A percentile compares a stretch with the other conserved stretches of the same genome.
These are phyloP conservation scores for Ilex aquifolium DNA, from an alignment of 257 asterid species.

Conservation along the genomic window DNA sequence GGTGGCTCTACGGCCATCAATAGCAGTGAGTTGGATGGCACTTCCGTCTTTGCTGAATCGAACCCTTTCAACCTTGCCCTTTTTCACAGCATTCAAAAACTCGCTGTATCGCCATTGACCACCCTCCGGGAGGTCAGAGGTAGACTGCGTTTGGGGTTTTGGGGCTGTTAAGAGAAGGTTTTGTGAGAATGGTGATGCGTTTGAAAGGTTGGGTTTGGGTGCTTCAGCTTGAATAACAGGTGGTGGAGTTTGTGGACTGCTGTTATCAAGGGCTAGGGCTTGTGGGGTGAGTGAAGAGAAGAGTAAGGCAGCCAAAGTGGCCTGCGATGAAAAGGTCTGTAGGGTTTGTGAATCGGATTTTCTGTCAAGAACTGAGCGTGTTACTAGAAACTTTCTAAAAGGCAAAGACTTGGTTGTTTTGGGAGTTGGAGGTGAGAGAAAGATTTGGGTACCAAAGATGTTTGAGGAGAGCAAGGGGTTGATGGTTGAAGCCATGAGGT, in stretches of 20 bases:
- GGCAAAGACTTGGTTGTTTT: constrained; percentile 41
- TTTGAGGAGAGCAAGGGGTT: constrained; percentile 54
- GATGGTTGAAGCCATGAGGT: constrained; percentile 43
- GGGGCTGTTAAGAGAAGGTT: constrained; percentile 75
- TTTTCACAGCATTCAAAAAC: constrained; percentile 87
- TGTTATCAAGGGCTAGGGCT: constrained; percentile 57
- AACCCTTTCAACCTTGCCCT: constrained; percentile 94
- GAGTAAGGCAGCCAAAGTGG: constrained; percentile 70
- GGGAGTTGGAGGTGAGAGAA: constrained; percentile 62
- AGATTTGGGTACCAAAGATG: constrained; percentile 53
- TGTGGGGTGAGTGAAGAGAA: constrained; percentile 68
- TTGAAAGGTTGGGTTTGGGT: constrained; percentile 37
- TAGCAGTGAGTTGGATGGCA: constrained; percentile 81
- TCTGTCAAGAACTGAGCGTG: constrained; percentile 40
- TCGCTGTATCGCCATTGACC: constrained; percentile 95
- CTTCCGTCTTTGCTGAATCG: constrained; percentile 91
- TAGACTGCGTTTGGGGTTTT: constrained; percentile 58
- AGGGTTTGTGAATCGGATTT: constrained; percentile 26
- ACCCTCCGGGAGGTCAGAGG: constrained; percentile 78
- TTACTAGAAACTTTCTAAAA: constrained; percentile 31
- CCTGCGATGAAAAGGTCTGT: constrained; percentile 39
- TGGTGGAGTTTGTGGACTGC: constrained; percentile 38
- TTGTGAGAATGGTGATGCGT: constrained; percentile 53
- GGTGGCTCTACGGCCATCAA: constrained; percentile 79
- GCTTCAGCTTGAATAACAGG: constrained; percentile 64